These are phyloP conservation scores for Lablab purpureus DNA, from an alignment of 306 rosid genomes.

Conservation along the genomic window DNA sequence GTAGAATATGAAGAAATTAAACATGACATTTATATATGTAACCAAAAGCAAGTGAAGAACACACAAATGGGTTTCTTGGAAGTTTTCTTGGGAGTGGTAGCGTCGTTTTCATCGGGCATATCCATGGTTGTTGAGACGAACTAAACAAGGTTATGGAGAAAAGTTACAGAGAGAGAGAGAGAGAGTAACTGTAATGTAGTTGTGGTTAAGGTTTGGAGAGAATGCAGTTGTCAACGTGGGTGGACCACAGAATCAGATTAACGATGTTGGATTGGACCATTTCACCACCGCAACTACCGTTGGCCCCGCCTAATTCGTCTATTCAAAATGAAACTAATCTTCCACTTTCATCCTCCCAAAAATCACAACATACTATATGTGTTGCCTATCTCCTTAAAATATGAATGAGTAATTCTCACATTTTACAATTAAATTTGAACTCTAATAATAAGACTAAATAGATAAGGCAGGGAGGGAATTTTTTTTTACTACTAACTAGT, in stretches of 20 bases:
- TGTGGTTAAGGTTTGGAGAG: slow-evolving; percentile 40
- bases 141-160: not conserved
- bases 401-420: too few relatives aligned
- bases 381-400: too few relatives aligned
- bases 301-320: slow-evolving; percentile 7
- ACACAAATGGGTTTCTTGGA: slow-evolving; percentile 50
- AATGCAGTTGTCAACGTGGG: slow-evolving; percentile 22
- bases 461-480: too few relatives aligned
- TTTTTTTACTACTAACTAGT: too few relatives aligned
- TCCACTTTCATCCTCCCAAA: not conserved
- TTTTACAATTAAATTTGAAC: too few relatives aligned
- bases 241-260: slow-evolving; percentile 37
- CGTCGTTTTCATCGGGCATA: slow-evolving; percentile 25
- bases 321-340: not conserved
- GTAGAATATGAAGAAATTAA: not conserved
- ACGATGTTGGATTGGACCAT: slow-evolving; percentile 33
- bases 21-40: not conserved
- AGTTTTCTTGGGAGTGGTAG: slow-evolving; percentile 21
- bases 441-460: too few relatives aligned
- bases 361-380: not conserved
- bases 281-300: slow-evolving; percentile 38
- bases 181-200: not conserved
- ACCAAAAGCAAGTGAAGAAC: slow-evolving; percentile 16
- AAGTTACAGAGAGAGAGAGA: not conserved
- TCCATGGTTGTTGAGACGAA: not conserved